Conservation (phyloP, 2,329 filamentous ascomycete genomes). For the Penicillium sclerotigenum region DNA sequence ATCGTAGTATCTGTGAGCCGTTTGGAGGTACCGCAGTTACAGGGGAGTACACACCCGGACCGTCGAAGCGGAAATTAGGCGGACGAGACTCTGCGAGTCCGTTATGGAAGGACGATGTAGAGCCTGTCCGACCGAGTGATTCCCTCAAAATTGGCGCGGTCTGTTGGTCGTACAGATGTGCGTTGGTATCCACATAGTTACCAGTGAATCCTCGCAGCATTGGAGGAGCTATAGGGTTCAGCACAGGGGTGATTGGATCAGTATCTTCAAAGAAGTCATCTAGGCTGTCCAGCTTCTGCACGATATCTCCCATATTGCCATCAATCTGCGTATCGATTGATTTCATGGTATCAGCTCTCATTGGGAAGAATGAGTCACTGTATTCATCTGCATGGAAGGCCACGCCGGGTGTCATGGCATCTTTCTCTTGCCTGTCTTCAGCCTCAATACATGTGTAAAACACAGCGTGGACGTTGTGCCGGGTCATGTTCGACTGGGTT, state of each 20-base stretch:
- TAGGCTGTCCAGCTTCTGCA: constrained; percentile 72
- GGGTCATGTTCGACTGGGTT: constrained; percentile 78
- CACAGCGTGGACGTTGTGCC: constrained; percentile 89
- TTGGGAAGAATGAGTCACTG: constrained; percentile 72
- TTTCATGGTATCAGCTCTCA: constrained; percentile 86
- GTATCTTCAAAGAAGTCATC: constrained; percentile 78
- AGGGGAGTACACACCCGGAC: constrained; percentile 42
- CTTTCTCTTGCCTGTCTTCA: constrained; percentile 57
- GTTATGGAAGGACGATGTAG: constrained; percentile 76
- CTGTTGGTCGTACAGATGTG: constrained; percentile 87
- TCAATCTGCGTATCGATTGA: constrained; percentile 67
- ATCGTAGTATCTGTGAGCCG: constrained; percentile 48
- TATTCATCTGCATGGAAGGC: constrained; percentile 90
- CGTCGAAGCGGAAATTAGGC: constrained; percentile 54
- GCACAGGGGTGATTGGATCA: constrained; percentile 58
- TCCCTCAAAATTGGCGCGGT: constrained; percentile 86
- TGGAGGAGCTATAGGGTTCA: constrained; percentile 36
- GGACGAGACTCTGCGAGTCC: constrained; percentile 73
- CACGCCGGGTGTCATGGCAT: constrained; percentile 73
- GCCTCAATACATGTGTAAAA: constrained; percentile 87
- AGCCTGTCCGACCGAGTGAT: constrained; percentile 69
- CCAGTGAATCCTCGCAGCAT: constrained; percentile 53
- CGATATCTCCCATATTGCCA: constrained; percentile 75
- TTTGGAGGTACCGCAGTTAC: constrained; percentile 47
- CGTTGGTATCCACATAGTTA: constrained; percentile 68